Percentiles rank a stretch among this genome's conserved stretches.
Conservation (phyloP, 23 red algal species). For the Gracilaria domingensis region DNA sequence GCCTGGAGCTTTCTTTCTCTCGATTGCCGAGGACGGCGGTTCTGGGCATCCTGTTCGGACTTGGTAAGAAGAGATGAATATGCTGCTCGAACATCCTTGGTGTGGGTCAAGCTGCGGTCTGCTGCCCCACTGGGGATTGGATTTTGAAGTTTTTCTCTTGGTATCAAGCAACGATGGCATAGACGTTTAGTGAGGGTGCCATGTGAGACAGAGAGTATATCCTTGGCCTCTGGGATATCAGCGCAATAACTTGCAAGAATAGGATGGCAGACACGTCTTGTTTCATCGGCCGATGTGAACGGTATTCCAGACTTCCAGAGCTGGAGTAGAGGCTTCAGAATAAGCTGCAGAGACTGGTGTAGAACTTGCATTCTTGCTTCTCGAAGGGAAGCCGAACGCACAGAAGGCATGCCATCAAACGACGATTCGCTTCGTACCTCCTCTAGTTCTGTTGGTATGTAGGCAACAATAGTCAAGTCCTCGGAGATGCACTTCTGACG, state of each 20-base stretch:
- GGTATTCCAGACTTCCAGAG: not conserved
- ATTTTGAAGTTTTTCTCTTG: not conserved
- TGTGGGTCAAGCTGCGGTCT: not conserved
- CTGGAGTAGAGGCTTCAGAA: not conserved
- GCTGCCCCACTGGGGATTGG: not conserved
- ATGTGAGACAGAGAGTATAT: not conserved
- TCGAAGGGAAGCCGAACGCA: not conserved
- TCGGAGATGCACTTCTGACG: not conserved
- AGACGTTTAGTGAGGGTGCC: not conserved
- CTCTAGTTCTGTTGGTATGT: not conserved
- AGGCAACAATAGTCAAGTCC: not conserved
- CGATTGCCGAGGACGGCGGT: not conserved
- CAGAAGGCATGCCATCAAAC: not conserved
- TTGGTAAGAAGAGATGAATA: not conserved
- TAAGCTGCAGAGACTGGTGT: not conserved
- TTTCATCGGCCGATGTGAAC: not conserved
- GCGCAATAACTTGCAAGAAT: not conserved
- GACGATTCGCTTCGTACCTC: not conserved
- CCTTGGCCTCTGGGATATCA: not conserved
- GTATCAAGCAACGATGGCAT: not conserved
- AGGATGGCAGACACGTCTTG: not conserved
- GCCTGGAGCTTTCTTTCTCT: not conserved
- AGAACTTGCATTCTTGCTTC: conserved; percentile 22
- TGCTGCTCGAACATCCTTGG: not conserved
- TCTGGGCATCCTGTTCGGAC: not conserved